phyloP scores from a whole-genome alignment of 768 basidiomycete genomes.

The Xanthoconium stramineum region DNA sequence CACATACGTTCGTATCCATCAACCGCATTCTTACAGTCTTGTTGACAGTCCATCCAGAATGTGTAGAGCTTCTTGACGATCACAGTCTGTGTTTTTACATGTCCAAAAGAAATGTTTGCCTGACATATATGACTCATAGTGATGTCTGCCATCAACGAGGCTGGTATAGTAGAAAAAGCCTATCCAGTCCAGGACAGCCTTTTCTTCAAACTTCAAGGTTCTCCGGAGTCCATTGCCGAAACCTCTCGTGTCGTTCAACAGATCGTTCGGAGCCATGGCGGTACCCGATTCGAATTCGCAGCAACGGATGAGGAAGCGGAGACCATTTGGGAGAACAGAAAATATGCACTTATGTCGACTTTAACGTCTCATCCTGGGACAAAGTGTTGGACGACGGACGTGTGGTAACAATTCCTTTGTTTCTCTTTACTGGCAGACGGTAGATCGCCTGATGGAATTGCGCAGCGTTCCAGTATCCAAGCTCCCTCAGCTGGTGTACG shows the following conservation, averaged over 20 bases:
- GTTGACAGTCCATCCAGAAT: constrained; percentile 48
- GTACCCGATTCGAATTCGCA: constrained; percentile 69
- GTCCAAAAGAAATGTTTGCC: background rate
- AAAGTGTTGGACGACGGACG: constrained; percentile 84
- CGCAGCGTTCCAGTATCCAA: constrained; percentile 65
- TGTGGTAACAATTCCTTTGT: constrained; percentile 53
- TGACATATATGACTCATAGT: constrained; percentile 36
- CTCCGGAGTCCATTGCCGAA: constrained; percentile 52
- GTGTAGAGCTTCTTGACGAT: constrained; percentile 84
- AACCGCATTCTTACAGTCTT: background rate
- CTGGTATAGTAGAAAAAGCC: constrained; percentile 54
- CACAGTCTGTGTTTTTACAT: constrained; percentile 42
- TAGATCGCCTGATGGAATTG: background rate
- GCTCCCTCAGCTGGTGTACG: constrained; percentile 65
- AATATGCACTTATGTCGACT: constrained; percentile 75
- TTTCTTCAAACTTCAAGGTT: constrained; percentile 91
- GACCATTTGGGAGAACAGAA: constrained; percentile 80
- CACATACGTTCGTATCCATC: constrained; percentile 59
- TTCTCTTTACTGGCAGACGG: background rate
- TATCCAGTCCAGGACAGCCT: constrained; percentile 76
- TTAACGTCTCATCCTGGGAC: constrained; percentile 60
- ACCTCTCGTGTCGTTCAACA: constrained; percentile 56
- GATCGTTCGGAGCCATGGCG: constrained; percentile 67
- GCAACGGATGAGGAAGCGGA: constrained; percentile 71
- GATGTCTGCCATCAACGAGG: constrained; percentile 74